phyloP scores from a whole-genome alignment of 139 green algal species.

The Chlorella vulgaris region DNA sequence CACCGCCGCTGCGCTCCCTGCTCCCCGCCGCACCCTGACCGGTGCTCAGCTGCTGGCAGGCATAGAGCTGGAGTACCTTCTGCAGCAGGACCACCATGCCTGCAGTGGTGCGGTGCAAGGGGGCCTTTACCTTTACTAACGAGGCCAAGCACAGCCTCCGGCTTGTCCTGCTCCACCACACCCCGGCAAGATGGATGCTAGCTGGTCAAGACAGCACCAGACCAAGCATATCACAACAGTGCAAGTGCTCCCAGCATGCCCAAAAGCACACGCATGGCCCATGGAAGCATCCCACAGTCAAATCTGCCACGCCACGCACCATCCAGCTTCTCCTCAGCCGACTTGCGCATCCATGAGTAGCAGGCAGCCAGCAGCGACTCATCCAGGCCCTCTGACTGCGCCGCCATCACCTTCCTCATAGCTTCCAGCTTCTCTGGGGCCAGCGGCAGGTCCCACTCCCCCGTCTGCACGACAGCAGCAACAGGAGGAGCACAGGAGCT shows the following conservation, averaged over 20 bases:
- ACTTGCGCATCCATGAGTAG: slow-evolving; percentile 92
- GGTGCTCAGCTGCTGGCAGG: slow-evolving; percentile 59
- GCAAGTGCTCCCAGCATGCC: too few relatives aligned
- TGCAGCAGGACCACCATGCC: slow-evolving; percentile 86
- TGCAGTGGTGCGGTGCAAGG: slow-evolving; percentile 1
- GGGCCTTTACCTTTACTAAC: too few relatives aligned
- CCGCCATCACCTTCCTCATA: slow-evolving; percentile 50
- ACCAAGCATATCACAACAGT: too few relatives aligned
- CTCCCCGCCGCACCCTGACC: background rate
- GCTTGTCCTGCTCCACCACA: too few relatives aligned
- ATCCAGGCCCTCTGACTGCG: slow-evolving; percentile 20
- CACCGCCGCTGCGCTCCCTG: slow-evolving; percentile 5
- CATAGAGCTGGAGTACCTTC: slow-evolving; percentile 90
- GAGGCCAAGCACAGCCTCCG: too few relatives aligned
- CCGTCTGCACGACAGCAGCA: slow-evolving; percentile 28
- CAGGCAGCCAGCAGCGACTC: slow-evolving; percentile 88
- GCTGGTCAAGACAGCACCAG: too few relatives aligned
- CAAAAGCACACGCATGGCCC: background rate
- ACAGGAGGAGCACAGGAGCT: background rate
- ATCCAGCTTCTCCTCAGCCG: slow-evolving; percentile 74
- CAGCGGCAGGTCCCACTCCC: slow-evolving; percentile 91
- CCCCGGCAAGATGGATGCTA: too few relatives aligned
- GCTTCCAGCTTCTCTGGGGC: slow-evolving; percentile 53
- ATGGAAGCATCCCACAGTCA: background rate
- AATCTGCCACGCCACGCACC: slow-evolving; percentile 18